Base-by-base conservation (phyloP, 257 asterid species). In the Gentiana dahurica region DNA sequence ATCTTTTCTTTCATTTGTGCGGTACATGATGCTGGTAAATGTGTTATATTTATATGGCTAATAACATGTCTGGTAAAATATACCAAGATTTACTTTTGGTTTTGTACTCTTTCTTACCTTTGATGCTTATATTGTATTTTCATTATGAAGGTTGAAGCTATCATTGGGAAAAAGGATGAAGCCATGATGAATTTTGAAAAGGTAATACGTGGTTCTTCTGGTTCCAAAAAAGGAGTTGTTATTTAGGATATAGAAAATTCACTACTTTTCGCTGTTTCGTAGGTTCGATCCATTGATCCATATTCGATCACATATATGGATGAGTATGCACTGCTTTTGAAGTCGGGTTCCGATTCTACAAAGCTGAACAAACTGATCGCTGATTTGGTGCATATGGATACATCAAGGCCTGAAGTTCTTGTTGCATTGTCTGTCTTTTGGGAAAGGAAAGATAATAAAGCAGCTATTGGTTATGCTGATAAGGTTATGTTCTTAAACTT, bases 271-370 rank as follows among this genome's bases (percentile, higher is more conserved):
- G 57, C 68, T 61, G 62, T 60, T 67, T 62, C 71, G 24, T 88
- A 91, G 98, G 98, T 81, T 62, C 81, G 94, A 58, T 83, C 81
- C 34, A 77, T 85, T 60, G 95, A 87, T 83, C 95, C 98, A 54
- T 81, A 75, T 60, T 75, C 79, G 54, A 57, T 85, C 58, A 85
- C 98, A 34, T 83, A 88, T 54, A 92, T 92, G 98, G 98, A 92
- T 69, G 98, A 92, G 85, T 92, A 92, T 74, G 95, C 98, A n/a
- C 80, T 92, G 93, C 94, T 92, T 67, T 86, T 92, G 63, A 92
- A 92, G 86, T 74, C 77, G 65, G 85, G 85, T 59, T 72, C 92
- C 55, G 98, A 92, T 51, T 41, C 57, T 67, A 73, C 86, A 63
- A 92, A 83, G 84, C 74, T 92, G 60, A 83, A 79, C 70, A 92